Evolutionary conservation across 495 filamentous ascomycete genomes (phyloP).

Genomic region (Bathelium albidoporum): DNA sequence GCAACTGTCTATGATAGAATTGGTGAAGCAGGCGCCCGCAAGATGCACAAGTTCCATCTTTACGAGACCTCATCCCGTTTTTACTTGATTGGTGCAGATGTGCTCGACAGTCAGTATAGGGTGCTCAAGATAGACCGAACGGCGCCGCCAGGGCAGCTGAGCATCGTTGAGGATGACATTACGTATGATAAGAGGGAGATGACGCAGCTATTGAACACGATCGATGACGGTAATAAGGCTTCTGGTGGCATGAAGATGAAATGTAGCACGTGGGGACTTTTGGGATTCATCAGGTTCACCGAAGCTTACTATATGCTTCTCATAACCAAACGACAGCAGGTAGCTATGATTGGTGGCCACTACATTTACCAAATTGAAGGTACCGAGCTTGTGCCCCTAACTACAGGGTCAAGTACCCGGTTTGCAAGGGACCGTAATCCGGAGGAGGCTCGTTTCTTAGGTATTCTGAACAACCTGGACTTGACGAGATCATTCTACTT

Average conservation of each 20-base stretch:
- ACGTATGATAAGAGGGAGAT: constrained; percentile 89
- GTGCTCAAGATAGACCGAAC: constrained; percentile 93
- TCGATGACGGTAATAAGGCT: constrained; percentile 89
- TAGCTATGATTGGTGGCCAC: constrained; percentile 92
- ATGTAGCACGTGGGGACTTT: constrained; percentile 83
- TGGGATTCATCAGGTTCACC: constrained; percentile 93
- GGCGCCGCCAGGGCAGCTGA: constrained; percentile 67
- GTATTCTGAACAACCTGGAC: constrained; percentile 84
- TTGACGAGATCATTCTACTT: constrained; percentile 90
- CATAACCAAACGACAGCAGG: constrained; percentile 89
- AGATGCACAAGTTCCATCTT: constrained; percentile 91
- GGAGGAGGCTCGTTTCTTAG: constrained; percentile 81
- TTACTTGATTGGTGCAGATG: constrained; percentile 86
- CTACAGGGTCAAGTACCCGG: constrained; percentile 48
- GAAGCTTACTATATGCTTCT: constrained; percentile 96
- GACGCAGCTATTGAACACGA: constrained; percentile 81
- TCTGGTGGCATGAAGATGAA: constrained; percentile 85
- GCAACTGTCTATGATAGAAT: constrained; percentile 42
- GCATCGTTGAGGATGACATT: constrained; percentile 84
- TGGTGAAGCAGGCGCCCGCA: constrained; percentile 59
- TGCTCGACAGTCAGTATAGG: constrained; percentile 76
- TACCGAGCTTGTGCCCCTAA: constrained; percentile 86
- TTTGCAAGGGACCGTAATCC: constrained; percentile 71
- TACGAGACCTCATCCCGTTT: constrained; percentile 90
- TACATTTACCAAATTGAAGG: constrained; percentile 92